Base-by-base conservation (phyloP, 2,329 filamentous ascomycete genomes). In the Bertia moriformis region DNA sequence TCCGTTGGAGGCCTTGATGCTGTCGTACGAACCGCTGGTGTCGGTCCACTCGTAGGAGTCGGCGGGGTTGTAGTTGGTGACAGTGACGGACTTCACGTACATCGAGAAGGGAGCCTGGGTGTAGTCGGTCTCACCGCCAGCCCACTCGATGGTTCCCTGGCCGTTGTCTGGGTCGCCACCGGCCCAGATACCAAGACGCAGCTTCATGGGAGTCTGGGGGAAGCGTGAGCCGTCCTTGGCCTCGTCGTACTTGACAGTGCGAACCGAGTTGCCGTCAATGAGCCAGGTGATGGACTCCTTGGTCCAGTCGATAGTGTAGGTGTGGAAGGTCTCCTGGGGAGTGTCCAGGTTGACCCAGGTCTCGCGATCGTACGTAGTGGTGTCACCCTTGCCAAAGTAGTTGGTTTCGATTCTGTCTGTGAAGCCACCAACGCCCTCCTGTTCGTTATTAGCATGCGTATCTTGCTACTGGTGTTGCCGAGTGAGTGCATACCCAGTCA, bases 281-380 rank as follows among this genome's bases (percentile, higher is more conserved):
- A 68, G 73, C 69, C 73, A 88, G 43, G 76, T 67, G 14, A 87
- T 60, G 41, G 66, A 59, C 1, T 80, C 72, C 45, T 70, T 61
- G 17, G 76, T 85, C 83, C 83, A 88, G 46, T 75, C 65, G 19
- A 75, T 65, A n/a, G 79, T 82, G 58, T 87, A 88, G 53, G 83
- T 86, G 65, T 85, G 80, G 53, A 68, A 80, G 40, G 73, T 71
- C 38, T 64, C 61, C 50, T 72, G 72, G 32, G 73, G 67, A 46
- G 66, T 65, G 18, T 66, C 58, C 5, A 73, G 54, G 39, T 72
- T 58, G 7, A 60, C 55, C 50, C 81, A 68, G 54, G 75, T 73
- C 33, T 64, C 65, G 44, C 71, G 81, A 45, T 81, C 77, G 49
- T 73, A 66, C 59, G 65, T 53, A 64, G 82, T 55, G 59, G 74